Base-by-base conservation (phyloP, 2,329 filamentous ascomycete species). In the Plenodomus lindquistii region DNA sequence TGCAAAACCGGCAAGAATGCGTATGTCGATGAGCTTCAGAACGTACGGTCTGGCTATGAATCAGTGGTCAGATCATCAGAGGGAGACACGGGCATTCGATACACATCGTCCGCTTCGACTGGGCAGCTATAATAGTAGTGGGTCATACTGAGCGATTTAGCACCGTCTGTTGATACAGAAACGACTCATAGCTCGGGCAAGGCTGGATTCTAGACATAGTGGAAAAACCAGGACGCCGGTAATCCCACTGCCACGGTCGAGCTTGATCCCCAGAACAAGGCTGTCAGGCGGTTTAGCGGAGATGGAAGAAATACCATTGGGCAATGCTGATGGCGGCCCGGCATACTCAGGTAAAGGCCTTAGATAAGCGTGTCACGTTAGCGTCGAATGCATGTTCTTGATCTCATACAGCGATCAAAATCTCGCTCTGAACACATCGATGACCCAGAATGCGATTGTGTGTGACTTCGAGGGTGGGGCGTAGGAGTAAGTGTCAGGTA, bases 21-120 rank as follows among this genome's bases (percentile, higher is more conserved):
- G 50, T 17, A 31, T 31, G 4, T 31, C 27, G 11, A 8, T 8
- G 4, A 31, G 27, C 27, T 37, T 58, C 15, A 42, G 52, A 6
- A 40, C 48, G 7, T 51, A 51, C 7, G 50, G 47, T 18, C 48
- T 49, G 3, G 45, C 57, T 5, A 47, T 64, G 3, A 48, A 48
- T 2, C 54, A 46, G 2, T 65, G 60, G 62, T 60, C 62, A n/a
- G 45, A 53, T 10, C 52, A 44, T 22, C 31, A 44, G 9, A 43
- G 47, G 8, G 29, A 41, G 43, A 55, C 43, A 21, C 29, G 42
- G 24, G 31, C 19, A 16, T 9, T 19, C 16, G 8, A 15, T 13
- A 7, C 6, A 8, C 11, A 11, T 8, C 6, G 9, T 4, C 11
- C 27, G 15, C 11, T 31, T 11, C 27, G 11, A 8, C 10, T 31